A percentile compares a stretch with the other conserved stretches of the same genome.
Conservation (phyloP, 202 grass and related monocot species). For the Hordeum pubiflorum region DNA sequence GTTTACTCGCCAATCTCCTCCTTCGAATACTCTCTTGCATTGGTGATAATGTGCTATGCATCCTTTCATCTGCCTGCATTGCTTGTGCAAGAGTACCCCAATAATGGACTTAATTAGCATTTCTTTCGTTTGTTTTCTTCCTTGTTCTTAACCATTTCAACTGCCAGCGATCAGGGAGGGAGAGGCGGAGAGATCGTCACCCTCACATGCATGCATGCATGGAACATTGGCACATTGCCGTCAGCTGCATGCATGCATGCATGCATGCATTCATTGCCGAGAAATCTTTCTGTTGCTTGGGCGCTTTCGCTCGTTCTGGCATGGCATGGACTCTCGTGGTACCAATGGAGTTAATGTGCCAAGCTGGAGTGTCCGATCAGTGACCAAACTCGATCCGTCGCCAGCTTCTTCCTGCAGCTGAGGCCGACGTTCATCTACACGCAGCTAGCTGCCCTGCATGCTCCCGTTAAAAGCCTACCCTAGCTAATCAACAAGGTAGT, state of each 20-base stretch:
- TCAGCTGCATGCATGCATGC: neutral
- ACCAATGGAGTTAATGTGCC: conserved; percentile 35
- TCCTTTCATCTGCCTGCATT: neutral
- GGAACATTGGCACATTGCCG: neutral
- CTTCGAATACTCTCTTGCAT: neutral
- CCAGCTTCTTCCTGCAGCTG: conserved; percentile 19
- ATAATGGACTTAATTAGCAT: neutral
- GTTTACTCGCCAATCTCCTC: neutral
- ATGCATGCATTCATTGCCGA: neutral
- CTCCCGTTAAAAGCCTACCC: neutral
- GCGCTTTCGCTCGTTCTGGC: conserved; percentile 24
- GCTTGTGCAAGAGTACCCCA: neutral
- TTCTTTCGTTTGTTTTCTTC: neutral
- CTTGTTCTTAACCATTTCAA: neutral
- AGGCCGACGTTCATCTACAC: conserved; percentile 13
- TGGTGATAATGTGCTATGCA: neutral
- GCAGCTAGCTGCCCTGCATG: neutral
- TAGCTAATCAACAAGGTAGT: neutral
- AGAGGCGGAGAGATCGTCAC: neutral
- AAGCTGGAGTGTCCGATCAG: conserved; percentile 27
- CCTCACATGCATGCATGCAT: neutral
- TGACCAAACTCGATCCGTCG: conserved; percentile 13
- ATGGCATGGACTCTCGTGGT: conserved; percentile 19
- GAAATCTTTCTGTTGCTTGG: neutral
- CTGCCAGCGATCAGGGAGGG: neutral